Evolutionary conservation across 2,329 filamentous ascomycete species (phyloP).

Genomic region (Knufia fluminis): DNA sequence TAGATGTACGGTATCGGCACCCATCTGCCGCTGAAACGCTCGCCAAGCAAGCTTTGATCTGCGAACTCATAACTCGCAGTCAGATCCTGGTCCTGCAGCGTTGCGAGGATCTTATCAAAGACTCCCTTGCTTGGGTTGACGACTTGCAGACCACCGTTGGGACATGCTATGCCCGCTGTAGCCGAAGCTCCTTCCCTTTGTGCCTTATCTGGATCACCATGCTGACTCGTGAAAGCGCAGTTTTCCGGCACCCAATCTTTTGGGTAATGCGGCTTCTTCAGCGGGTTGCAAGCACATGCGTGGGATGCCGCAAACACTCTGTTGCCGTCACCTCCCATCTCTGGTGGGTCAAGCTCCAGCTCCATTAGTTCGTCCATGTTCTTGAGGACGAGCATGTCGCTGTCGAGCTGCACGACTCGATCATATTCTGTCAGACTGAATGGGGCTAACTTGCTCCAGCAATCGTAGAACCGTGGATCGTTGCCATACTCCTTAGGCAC

Average conservation of each 20-base stretch:
- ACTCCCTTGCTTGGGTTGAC: conserved; percentile 47
- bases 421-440: conserved; percentile 70
- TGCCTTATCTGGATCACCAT: conserved; percentile 40
- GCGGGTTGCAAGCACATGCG: conserved; percentile 78
- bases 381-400: conserved; percentile 71
- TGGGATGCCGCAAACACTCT: conserved; percentile 74
- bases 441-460: conserved; percentile 77
- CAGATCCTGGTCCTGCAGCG: conserved; percentile 28
- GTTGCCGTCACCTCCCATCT: conserved; percentile 42
- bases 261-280: conserved; percentile 71
- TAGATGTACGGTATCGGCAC: conserved; percentile 52
- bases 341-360: conserved; percentile 56
- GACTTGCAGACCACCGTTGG: conserved; percentile 53
- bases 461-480: conserved; percentile 79
- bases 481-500: conserved; percentile 58
- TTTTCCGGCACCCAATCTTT: conserved; percentile 53
- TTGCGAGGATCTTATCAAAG: conserved; percentile 43
- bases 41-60: conserved; percentile 50
- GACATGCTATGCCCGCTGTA: conserved; percentile 46
- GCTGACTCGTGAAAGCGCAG: conserved; percentile 54
- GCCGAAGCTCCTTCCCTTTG: conserved; percentile 44
- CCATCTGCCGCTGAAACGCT: conserved; percentile 50
- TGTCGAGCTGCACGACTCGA: conserved; percentile 74
- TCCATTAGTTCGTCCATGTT: conserved; percentile 95
- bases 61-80: conserved; percentile 49